Conservation (phyloP, 305 asterid species). For the Solanum hybrid region DNA sequence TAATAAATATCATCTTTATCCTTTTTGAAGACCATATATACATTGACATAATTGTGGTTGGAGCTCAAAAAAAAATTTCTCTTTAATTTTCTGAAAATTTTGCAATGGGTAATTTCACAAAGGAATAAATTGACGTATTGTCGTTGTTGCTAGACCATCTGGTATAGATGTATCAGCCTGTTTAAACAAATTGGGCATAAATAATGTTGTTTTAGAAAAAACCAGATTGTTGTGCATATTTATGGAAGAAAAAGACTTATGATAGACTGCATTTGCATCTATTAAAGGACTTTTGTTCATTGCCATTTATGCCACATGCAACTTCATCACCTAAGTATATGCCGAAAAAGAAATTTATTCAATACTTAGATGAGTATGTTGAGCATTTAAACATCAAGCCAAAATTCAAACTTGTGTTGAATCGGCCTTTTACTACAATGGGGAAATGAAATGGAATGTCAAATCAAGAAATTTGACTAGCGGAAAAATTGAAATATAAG, state of each 20-base stretch:
- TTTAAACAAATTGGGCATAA: not conserved
- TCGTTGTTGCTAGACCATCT: too few species aligned
- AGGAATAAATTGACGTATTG: not conserved
- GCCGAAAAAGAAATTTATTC: not conserved
- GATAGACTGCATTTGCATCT: constrained; percentile 16
- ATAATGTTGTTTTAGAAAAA: constrained; percentile 7
- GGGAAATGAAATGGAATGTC: constrained; percentile 3
- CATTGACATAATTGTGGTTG: too few species aligned
- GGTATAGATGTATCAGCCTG: not conserved
- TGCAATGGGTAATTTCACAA: not conserved
- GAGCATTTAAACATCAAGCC: not conserved
- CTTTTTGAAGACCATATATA: not conserved
- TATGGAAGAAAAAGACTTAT: constrained; percentile 10
- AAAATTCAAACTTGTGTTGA: not conserved
- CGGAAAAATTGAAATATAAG: not conserved
- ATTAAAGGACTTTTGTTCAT: not conserved
- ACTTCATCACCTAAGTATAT: not conserved
- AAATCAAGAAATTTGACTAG: not conserved
- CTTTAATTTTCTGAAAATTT: not conserved
- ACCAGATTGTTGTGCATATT: constrained; percentile 10
- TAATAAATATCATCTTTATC: too few species aligned
- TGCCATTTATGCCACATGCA: constrained; percentile 6
- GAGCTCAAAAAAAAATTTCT: not conserved
- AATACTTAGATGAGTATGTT: constrained; percentile 8
- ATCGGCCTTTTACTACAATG: not conserved